Base-by-base conservation (phyloP, 2,329 filamentous ascomycete species). In the Colletotrichum phormii region DNA sequence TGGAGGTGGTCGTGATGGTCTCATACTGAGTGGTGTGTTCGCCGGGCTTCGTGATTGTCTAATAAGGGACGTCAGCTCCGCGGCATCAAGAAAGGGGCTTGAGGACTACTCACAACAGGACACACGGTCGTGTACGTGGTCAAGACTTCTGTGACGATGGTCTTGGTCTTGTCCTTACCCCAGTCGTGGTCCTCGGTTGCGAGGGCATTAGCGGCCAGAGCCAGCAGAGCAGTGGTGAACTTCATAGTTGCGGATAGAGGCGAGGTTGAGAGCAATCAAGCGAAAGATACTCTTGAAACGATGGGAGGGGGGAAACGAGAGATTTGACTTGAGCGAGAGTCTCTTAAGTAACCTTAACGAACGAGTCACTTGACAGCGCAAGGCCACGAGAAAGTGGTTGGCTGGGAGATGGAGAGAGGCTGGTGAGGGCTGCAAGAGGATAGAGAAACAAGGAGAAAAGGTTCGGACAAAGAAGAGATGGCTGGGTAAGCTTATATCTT, bases 1-100 rank as follows among this genome's bases (percentile, higher is more conserved):
- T 77, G n/a, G 76, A 77, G 29, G 78, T 79, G 5, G 76, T 77
- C 0, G 77, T 80, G 59, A 79, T 77, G 7, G 77, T 78, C 24
- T 72, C 75, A 67, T 73, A 73, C 22, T 77, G 65, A 0, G 75
- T 76, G 37, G 75, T 76, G 24, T 75, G 76, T 4, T 73, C 72
- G 8, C 55, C 68, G 29, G 73, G 71, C 64, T 73, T 71, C 51
- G 77, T 79, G 33, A 62, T 59, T 26, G 73, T 75, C 42, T 49
- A 49, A 5, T 8, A n/a, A 11, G 18, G 18, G 2, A 4, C 8
- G 42, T 49, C 18, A 49, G 42, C 18, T 11, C 15, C 42, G 42
- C 7, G 8, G 18, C 18, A 11, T 11, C 42, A 5, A 4, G 3
- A n/a, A 49, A 5, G n/a, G 42, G 42, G 42, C 42, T 11, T 18